These are phyloP conservation scores for Stentor roeselii DNA, from an alignment of 73 alveolate species.

Conservation along the genomic window DNA sequence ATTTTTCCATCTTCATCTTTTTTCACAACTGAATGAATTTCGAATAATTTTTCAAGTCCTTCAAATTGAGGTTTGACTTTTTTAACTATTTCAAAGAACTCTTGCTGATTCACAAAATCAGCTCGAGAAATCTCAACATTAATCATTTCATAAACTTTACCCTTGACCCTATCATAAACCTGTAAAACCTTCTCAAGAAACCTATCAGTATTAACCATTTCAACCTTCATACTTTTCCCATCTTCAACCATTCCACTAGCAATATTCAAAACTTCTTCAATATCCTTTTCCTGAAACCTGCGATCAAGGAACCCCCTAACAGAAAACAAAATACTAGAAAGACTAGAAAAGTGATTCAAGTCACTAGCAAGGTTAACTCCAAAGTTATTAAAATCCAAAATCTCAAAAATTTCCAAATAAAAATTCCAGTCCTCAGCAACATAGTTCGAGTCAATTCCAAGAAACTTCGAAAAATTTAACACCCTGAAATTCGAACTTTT, in stretches of 20 bases:
- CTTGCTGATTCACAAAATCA: background rate
- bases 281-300: background rate
- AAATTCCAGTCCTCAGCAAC: constrained; percentile 1
- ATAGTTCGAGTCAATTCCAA: background rate
- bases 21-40: background rate
- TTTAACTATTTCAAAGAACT: background rate
- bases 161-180: background rate
- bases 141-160: background rate
- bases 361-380: background rate
- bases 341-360: background rate
- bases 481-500: background rate
- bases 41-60: background rate
- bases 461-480: background rate
- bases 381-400: background rate
- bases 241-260: background rate
- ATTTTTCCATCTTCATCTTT: background rate
- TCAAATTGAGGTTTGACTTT: background rate
- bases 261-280: background rate
- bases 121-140: background rate
- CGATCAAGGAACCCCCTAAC: background rate
- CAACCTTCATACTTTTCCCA: background rate
- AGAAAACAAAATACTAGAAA: background rate
- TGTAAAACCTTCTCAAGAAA: background rate
- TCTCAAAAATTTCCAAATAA: background rate
- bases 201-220: background rate